Evolutionary conservation across 495 filamentous ascomycete species (phyloP), one percentile per base, ranked within the genome.

Genomic region (Xylaria grammica): DNA sequence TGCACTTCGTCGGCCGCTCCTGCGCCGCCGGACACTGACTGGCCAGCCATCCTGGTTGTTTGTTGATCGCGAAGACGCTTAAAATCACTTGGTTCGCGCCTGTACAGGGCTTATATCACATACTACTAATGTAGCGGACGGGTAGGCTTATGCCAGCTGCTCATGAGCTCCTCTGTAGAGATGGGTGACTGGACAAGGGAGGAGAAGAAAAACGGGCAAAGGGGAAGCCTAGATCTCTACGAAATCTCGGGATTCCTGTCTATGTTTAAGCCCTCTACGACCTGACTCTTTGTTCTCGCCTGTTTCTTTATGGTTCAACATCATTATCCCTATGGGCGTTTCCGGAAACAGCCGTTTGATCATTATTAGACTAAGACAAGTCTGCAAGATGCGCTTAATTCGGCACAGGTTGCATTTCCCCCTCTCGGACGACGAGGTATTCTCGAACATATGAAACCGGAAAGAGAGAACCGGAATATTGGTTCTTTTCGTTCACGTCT

Each of bases 241-340:
- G 24, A 45, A 15, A 55, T 22, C 9, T 26, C 24, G 22, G 34
- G 22, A 44, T 24, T 34, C 60, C 36, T 57, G 45, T 64, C 61
- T 40, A 49, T 29, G 51, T 20, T 26, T 13, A 32, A 50, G 29
- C 29, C 29, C 54, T 52, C 53, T 44, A 24, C 20, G 11, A 24
- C 2, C n/a, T 27, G 20, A 44, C 10, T 19, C 63, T 65, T 65
- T 65, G 55, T 65, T 60, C 63, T 59, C 4, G 19, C 40, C 10
- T 53, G 22, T 38, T 19, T 22, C 29, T 19, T 38, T 60, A 52
- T 27, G 22, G 44, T 36, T 15, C 24, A n/a, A 40, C 3, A 20
- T 29, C 17, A 40, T 34, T 17, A 4, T 19, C 3, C 11, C 17
- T 26, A 13, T 46, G 9, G 48, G 60, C 63, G 63, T 22, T 60